Evolutionary conservation across 2,329 filamentous ascomycete species (phyloP), one percentile per base, ranked within the genome.

Genomic region (Colletotrichum sansevieriae): DNA sequence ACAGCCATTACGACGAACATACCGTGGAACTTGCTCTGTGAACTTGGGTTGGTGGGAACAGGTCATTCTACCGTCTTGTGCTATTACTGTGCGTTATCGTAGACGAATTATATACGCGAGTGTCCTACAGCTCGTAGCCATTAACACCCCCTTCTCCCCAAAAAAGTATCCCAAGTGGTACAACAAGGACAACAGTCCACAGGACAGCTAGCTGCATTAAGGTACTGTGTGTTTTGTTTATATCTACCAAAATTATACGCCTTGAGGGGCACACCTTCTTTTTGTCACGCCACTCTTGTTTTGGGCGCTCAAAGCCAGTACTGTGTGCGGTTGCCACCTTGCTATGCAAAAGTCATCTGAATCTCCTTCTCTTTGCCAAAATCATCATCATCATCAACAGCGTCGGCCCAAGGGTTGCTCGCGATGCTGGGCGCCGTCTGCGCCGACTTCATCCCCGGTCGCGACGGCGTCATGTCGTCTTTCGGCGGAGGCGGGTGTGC

Each of bases 321-420:
- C 18, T n/a, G n/a, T 9, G 43, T 20, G 33, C 11, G 52, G 13
- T 55, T 37, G 20, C 49, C 41, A 43, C 57, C 25, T 63, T 29
- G 37, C 10, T 82, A 93, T 78, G 91, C 92, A 87, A 95, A 95
- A 71, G 91, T 94, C 91, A 95, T 92, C 37, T 88, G 86, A 71
- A 95, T 92, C 78, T 94, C 91, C 76, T 89, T 88, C 78, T 94
- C 91, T 74, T 87, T 86, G 18, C 89, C 90, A 81, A 92, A 92
- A 60, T 92, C 87, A 61, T 92, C 87, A 35, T 91, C 87, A 49
- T 91, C 87, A 51, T 93, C 90, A 52, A 87, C 85, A 59, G 29
- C 29, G 29, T 88, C 91, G 3, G 87, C 90, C 93, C 93, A 95
- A 1, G 92, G 87, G 85, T 95, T 70, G 82, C 73, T 35, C 87